Conservation (phyloP, 2,329 filamentous ascomycete species). For the Trichoderma semiorbis region DNA sequence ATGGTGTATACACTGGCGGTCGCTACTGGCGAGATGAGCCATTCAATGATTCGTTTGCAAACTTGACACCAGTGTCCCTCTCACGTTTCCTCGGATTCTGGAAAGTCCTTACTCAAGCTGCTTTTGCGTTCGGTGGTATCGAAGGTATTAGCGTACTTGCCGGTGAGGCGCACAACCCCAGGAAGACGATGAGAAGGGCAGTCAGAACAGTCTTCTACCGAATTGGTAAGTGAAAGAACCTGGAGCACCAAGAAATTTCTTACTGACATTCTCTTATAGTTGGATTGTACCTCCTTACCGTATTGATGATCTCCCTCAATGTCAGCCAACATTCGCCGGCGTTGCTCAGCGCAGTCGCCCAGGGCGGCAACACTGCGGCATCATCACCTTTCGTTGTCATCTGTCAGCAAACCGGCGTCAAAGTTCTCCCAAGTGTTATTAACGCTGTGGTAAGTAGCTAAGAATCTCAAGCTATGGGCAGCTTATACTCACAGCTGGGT, state of each 20-base stretch:
- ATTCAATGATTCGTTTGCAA: slow-evolving; percentile 32
- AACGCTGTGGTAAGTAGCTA: slow-evolving; percentile 46
- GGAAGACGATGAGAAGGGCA: slow-evolving; percentile 25
- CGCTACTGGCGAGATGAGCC: slow-evolving; percentile 39
- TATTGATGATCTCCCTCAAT: slow-evolving; percentile 20
- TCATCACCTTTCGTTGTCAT: slow-evolving; percentile 49
- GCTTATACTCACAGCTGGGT: background rate
- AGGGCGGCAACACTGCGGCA: slow-evolving; percentile 51
- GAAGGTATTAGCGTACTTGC: slow-evolving; percentile 24
- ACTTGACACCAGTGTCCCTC: slow-evolving; percentile 29
- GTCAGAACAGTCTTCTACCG: slow-evolving; percentile 20
- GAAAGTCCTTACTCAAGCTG: slow-evolving; percentile 37
- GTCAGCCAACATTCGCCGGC: slow-evolving; percentile 18
- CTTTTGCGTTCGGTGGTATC: slow-evolving; percentile 36
- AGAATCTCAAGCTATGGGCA: background rate
- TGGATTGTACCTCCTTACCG: slow-evolving; percentile 19
- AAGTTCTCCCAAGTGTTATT: slow-evolving; percentile 48
- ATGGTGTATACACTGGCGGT: slow-evolving; percentile 38
- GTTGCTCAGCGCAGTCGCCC: slow-evolving; percentile 40
- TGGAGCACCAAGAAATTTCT: fast-evolving
- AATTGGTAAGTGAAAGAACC: slow-evolving; percentile 5
- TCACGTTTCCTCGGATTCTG: slow-evolving; percentile 40
- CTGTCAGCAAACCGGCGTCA: slow-evolving; percentile 47
- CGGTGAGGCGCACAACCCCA: slow-evolving; percentile 45
- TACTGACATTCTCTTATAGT: background rate